Evolutionary conservation across 176 grass and related monocot species (phyloP), one percentile per base, ranked within the genome.

Genomic region (Oryza australiensis): DNA sequence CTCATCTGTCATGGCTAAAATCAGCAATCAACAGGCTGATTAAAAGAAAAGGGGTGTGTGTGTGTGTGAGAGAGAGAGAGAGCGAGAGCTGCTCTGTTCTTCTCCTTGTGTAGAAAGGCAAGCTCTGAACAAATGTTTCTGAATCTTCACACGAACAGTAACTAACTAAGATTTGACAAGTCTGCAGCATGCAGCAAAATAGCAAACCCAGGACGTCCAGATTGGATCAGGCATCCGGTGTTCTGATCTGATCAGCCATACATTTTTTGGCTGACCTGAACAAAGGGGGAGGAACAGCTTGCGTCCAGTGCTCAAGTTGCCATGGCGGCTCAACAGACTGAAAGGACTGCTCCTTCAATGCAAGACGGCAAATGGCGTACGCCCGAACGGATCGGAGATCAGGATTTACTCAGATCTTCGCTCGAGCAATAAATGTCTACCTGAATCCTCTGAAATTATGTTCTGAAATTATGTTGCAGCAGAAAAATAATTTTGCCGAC

Each of bases 401-500:
- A 4, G 22, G 5, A 62, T n/a, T 64, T 23, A 66, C 6, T 65
- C 68, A 5, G 37, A 66, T 68, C 48, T 37, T 81, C 26, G 28
- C 72, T 23, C 64, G 71, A 87, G 64, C 63, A 81, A 81, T 81
- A 26, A 87, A 87, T 81, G 62, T 8, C 12, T n/a, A 22, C 20
- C 11, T 10, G 82, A 76, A 84, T 68, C 48, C 26, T 68, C 29
- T 30, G 51, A 28, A 55, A 53, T 26, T 70, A n/a, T n/a, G n/a
- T n/a, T n/a, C n/a, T n/a, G n/a, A n/a, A n/a, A n/a, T n/a, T n/a
- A n/a, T n/a, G n/a, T n/a, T n/a, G n/a, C n/a, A n/a, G 38, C 0
- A 38, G 66, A 12, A 41, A 41, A 38, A 4, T 26, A 43, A 72
- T 27, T 72, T 27, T 45, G 68, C 38, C 4, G 11, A 11, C 5